Base-by-base conservation (phyloP, 306 rosid species). In the Benincasa hispida region DNA sequence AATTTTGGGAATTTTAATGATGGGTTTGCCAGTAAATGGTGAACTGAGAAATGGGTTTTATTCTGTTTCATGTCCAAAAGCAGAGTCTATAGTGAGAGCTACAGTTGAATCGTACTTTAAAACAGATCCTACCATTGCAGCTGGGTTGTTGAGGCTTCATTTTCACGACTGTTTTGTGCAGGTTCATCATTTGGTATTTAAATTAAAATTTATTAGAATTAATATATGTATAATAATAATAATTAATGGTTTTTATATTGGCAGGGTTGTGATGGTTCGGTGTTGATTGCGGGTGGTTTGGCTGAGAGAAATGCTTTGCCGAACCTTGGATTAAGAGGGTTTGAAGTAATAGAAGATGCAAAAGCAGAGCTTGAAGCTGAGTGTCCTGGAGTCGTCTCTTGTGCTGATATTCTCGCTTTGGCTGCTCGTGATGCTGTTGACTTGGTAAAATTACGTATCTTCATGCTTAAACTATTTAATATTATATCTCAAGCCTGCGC, bases 301-400 rank as follows among this genome's bases (percentile, higher is more conserved):
- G 82, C 91, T 0, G 93, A 88, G 76, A 82, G 87, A 66, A 88
- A 41, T 77, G 84, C 96, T 35, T 55, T 75, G 56, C 72, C 85
- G 13, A 86, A 92, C 79, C 47, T 82, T 10, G 96, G 96, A 47
- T 81, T 89, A 41, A 89, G 87, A 88, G 94, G 92, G 42, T 91
- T 88, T 56, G 90, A 91, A 82, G 91, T 80, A 79, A 87, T 91
- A n/a, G 92, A 91, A 35, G 89, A 89, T 80, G 92, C 90, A 78
- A 91, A 91, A 76, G 80, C 87, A 30, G 84, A 85, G 32, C 63
- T 91, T 37, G 97, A 91, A 37, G 87, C 78, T 51, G 74, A 13
- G 72, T 91, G 91, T 17, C 95, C 91, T 34, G 88, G 90, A 11
- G 67, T 88, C 61, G 91, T 91, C 25, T 91, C 92, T 6, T 85